phyloP scores from a whole-genome alignment of 2,329 filamentous ascomycete genomes.

The Stachybotrys chlorohalonatus region DNA sequence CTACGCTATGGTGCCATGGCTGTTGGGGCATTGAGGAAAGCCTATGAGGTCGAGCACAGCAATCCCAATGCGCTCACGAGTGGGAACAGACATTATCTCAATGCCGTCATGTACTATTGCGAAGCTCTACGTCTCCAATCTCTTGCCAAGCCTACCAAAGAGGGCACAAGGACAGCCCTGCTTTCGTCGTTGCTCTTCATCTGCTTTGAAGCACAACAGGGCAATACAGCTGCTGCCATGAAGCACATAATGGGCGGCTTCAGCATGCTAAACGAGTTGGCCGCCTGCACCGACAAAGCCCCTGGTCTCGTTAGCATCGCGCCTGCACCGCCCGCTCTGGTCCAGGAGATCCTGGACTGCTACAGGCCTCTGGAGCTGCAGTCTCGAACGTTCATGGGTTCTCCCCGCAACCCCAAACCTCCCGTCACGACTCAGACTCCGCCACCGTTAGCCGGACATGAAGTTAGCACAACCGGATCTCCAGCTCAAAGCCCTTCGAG shows the following conservation, averaged over 20 bases:
- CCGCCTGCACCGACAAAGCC: slow-evolving; percentile 24
- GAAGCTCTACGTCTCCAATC: slow-evolving; percentile 30
- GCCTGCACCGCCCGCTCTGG: slow-evolving; percentile 23
- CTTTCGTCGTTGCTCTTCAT: slow-evolving; percentile 30
- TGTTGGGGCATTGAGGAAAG: slow-evolving; percentile 27
- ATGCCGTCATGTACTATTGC: slow-evolving; percentile 30
- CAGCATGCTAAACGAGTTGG: slow-evolving; percentile 28
- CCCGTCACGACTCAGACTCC: slow-evolving; percentile 1
- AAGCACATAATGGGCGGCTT: slow-evolving; percentile 32
- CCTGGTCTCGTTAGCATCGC: slow-evolving; percentile 27
- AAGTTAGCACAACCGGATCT: slow-evolving; percentile 1
- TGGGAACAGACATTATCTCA: slow-evolving; percentile 27
- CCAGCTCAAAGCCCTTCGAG: slow-evolving; percentile 12
- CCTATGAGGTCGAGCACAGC: slow-evolving; percentile 15
- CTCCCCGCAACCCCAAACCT: slow-evolving; percentile 14
- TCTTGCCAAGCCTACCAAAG: slow-evolving; percentile 23
- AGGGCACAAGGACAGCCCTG: slow-evolving; percentile 28
- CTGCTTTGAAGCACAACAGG: slow-evolving; percentile 30
- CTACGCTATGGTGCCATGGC: slow-evolving; percentile 30
- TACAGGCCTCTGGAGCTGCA: slow-evolving; percentile 29
- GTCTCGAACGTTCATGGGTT: slow-evolving; percentile 28
- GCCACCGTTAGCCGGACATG: slow-evolving; percentile 1
- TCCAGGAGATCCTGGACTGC: slow-evolving; percentile 29
- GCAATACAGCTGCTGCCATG: slow-evolving; percentile 28
- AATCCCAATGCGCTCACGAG: slow-evolving; percentile 9